Evolutionary conservation across 73 alveolate genomes (phyloP), one percentile per base, ranked within the genome.

Genomic region (Paramecium primaurelia): DNA sequence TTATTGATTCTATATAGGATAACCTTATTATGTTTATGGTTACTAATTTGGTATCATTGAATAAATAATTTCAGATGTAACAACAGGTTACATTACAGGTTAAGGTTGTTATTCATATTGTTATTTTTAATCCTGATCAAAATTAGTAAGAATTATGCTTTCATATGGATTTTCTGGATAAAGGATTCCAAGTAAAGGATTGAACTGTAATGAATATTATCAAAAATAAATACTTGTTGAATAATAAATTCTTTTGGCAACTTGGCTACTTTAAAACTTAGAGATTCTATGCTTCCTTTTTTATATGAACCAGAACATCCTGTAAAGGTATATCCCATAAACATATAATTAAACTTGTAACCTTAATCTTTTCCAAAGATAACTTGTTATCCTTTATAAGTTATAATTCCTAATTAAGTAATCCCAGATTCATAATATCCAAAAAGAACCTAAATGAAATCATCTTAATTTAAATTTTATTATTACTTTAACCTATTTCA

Each of bases 341-440:
- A 40, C 34, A 73, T 20, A 37, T 36, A 20, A 14, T 12, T 37
- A 38, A 73, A 73, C 18, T 73, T 73, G 4, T 12, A 34, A 16
- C 87, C 87, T 38, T 40, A 1, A 12, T 73, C 87, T 11, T 73
- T 37, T 20, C 87, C 87, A 73, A 73, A 73, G 14, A 73, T 73
- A 3, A 18, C 64, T 73, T 34, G 8, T 18, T 73, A 9, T 8
- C 87, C 87, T 8, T 37, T 73, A 73, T 73, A 73, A 36, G 87
- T 73, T 37, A 73, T 20, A 12, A 73, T 30, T 2, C 87, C 87
- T 73, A 73, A 6, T 36, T 73, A 18, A 36, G 28, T 34, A 12
- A 73, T 73, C n/a, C 34, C 58, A 30, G 40, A 36, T 73, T 73
- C 60, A 73, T 37, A 73, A 36, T 73, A 73, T 30, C 87, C 87